Evolutionary conservation across 1,284 basidiomycete species (phyloP).

Genomic region (Inonotus hispidus): DNA sequence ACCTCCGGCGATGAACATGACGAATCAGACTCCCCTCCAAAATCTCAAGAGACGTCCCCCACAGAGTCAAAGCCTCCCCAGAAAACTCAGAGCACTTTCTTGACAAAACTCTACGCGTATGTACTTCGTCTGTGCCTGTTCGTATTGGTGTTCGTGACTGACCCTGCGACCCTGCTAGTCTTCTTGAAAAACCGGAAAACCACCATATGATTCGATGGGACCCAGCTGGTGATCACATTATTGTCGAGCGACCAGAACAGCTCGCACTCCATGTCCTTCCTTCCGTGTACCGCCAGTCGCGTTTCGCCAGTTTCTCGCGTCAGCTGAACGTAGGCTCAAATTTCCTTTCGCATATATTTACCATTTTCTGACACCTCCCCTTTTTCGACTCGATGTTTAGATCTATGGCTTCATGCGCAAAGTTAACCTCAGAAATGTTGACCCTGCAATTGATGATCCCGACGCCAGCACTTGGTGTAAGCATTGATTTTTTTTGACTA

Average conservation of each 20-base stretch:
- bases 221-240: constrained; percentile 83
- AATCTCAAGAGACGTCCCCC: constrained; percentile 27
- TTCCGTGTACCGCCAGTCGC: constrained; percentile 85
- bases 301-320: constrained; percentile 90
- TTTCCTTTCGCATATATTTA: constrained; percentile 17
- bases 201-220: constrained; percentile 94
- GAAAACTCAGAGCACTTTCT: constrained; percentile 69
- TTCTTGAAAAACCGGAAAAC: constrained; percentile 79
- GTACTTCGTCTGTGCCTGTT: constrained; percentile 30
- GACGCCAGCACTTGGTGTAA: constrained; percentile 92
- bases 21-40: constrained; percentile 38
- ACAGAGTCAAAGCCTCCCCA: constrained; percentile 54
- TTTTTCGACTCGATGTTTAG: constrained; percentile 35
- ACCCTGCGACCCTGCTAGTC: constrained; percentile 36
- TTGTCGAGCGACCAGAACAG: constrained; percentile 86
- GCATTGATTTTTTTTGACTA: constrained; percentile 30
- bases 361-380: constrained; percentile 29
- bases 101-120: constrained; percentile 89
- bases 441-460: constrained; percentile 86
- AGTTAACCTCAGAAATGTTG: constrained; percentile 86
- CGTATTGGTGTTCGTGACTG: constrained; percentile 10
- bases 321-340: constrained; percentile 76
- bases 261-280: constrained; percentile 86
- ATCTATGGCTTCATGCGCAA: constrained; percentile 96
- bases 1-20: constrained; percentile 19